Evolutionary conservation across 106 monocot genomes (phyloP), one percentile per base, ranked within the genome.

Genomic region (Acanthochlamys bracteata): DNA sequence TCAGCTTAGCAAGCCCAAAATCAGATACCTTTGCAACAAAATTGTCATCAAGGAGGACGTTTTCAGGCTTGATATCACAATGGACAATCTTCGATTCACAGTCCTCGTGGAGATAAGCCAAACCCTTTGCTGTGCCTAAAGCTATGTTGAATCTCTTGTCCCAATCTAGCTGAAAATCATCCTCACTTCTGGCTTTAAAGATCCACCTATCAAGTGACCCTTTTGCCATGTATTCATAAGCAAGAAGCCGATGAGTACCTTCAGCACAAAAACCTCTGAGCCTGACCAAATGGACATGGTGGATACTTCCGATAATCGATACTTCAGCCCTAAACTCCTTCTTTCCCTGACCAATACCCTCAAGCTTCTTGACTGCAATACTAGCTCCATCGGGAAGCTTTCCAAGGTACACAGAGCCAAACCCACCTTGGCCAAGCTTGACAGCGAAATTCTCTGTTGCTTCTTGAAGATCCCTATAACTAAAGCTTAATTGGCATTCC

Each of bases 381-480:
- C 57, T 61, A 42, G 69, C 71, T 0, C 83, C 86, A 27, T 93
- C 81, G 0, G 65, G 66, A 22, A 89, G 80, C 42, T 63, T 80
- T 11, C 93, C 89, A 0, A 79, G 71, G 66, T 92, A 92, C 14
- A 92, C 87, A 0, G 92, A 82, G 17, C 92, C 92, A 49, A 92
- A 92, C 0, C 87, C 92, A 6, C 92, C 92, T 52, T 82, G 76
- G 15, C 92, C 92, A 0, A 92, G 76, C 69, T 79, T 84, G 22
- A 74, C 64, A 8, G 71, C 71, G 74, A 92, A 92, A 55, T 79
- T 76, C 42, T 84, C 66, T 0, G 91, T 92, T 16, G 91, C 91
- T 7, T 43, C 67, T 25, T 79, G 74, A 25, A 92, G 87, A 42
- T 87, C 87, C 51, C 42, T 68, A 60, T 82, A 92, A 19, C 52